These are phyloP conservation scores for Penicillium silybi DNA, from an alignment of 495 filamentous ascomycete genomes.

Conservation along the genomic window DNA sequence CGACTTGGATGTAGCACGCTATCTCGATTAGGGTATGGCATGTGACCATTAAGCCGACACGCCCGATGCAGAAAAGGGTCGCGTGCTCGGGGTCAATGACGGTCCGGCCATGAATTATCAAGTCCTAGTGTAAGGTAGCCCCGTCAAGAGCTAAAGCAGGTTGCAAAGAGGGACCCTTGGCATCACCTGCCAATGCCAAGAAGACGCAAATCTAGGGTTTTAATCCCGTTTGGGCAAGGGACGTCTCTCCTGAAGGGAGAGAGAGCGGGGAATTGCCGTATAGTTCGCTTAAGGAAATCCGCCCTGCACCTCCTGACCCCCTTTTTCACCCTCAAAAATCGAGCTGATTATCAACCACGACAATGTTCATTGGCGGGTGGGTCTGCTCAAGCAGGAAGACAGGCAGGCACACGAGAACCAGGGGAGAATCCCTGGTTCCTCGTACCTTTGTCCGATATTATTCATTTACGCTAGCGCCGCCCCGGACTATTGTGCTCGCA, in stretches of 20 bases:
- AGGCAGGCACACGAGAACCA: neutral
- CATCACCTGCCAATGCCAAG: neutral
- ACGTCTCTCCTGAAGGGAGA: neutral
- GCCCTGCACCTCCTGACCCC: neutral
- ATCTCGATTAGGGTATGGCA: neutral
- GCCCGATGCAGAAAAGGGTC: neutral
- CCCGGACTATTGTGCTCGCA: constrained; percentile 10
- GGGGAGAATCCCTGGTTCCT: neutral
- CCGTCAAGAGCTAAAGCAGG: neutral
- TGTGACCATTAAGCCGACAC: neutral
- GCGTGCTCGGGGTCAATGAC: neutral
- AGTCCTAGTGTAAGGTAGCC: neutral
- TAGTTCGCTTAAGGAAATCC: neutral
- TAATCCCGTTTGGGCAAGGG: neutral
- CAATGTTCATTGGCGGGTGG: neutral
- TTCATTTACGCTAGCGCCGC: neutral
- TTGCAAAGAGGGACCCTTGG: neutral
- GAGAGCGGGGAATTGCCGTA: neutral
- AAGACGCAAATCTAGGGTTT: neutral
- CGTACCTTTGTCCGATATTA: neutral
- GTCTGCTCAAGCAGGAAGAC: neutral
- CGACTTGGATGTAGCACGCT: too few relatives aligned
- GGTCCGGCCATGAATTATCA: neutral
- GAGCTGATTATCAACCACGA: neutral
- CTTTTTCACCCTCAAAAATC: neutral